Base-by-base conservation (phyloP, 805 yeast species). In the Candida michaelii region DNA sequence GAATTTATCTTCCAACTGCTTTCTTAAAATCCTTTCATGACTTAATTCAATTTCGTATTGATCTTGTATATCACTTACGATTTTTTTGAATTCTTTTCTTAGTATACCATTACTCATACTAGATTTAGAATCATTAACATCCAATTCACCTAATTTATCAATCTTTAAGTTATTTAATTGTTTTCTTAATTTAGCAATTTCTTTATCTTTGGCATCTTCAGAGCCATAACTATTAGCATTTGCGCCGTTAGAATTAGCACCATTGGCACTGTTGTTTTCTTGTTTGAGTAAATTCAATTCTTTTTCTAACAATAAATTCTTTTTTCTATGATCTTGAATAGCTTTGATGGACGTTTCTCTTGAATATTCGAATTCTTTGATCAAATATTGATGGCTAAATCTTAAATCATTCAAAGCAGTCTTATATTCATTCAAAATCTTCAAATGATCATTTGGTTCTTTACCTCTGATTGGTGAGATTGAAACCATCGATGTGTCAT, bases 341-440 rank as follows among this genome's bases (percentile, higher is more conserved):
- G 76, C 65, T 44, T 73, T 73, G 39, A 69, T 59, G 43, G 82
- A 78, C 46, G 75, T 77, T 12, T 74, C 73, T 43, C 85, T 71
- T 42, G 85, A 85, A 46, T 80, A 77, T 49, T 82, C 85, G 52
- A 75, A 85, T 51, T 83, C 86, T 54, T 80, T 79, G 2, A 83
- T 73, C 42, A 85, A 63, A 54, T 82, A 85, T 46, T 74, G 80
- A 58, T 84, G 89, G 2, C 89, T 84, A 55, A 85, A 77, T 49
- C 83, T 81, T 40, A 85, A 66, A 56, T 85, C 93, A 43, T 71
- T 75, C 38, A 85, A 64, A 0, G 89, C 89, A 0, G 84, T 77
- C 48, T 71, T 73, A 52, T 77, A 64, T 25, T 68, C 71, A 27
- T 39, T 44, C 2, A 45, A 11, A 18, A 43, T 18, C 16, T 40